Base-by-base conservation (phyloP, 1,284 basidiomycete species). In the Pyrrhoderma lamaoense region DNA sequence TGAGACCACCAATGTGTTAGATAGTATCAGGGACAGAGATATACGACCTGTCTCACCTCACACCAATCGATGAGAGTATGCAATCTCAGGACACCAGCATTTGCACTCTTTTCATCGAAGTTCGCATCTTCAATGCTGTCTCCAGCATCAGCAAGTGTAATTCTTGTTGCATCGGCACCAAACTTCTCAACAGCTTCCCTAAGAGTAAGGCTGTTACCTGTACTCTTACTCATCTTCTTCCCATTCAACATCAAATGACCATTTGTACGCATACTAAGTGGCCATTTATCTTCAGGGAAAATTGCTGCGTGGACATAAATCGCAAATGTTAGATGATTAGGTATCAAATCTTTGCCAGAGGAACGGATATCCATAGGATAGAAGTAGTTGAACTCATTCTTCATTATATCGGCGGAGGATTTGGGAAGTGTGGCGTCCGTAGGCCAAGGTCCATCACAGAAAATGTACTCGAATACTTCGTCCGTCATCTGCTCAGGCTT, bases 161-260 rank as follows among this genome's bases (percentile, higher is more conserved):
- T 72, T 57, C 96, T 79, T 62, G 90, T 95, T 34, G 95, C 92
- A 65, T 95, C 92, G 21, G 93, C 89, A 49, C 92, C 93, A 62
- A 94, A 95, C 72, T 95, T 93, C 63, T 80, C 73, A 48, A 93
- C 76, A 8, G 82, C 75, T 62, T 93, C 82, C 46, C 80, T 72
- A 61, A 93, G 68, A 1, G 89, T 93, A 71, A 93, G 69, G 39
- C 81, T 87, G 65, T 93, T 93, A 13, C 92, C 96, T 42, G 90
- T 96, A 67, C 89, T 91, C 80, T 99, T 98, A 53, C 83, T 86
- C 96, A 99, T 99, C 77, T 99, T 99, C 75, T 94, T 89, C 35
- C 95, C 95, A 69, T 99, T 99, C 65, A 99, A 70, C 89, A 95
- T 89, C 71, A 99, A 70, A 65, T 99, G 96, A 0, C 96, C 96